Percentiles rank a stretch among this genome's conserved stretches.
Conservation (phyloP, 2,329 filamentous ascomycete species). For the Conoideocrella luteorostrata region DNA sequence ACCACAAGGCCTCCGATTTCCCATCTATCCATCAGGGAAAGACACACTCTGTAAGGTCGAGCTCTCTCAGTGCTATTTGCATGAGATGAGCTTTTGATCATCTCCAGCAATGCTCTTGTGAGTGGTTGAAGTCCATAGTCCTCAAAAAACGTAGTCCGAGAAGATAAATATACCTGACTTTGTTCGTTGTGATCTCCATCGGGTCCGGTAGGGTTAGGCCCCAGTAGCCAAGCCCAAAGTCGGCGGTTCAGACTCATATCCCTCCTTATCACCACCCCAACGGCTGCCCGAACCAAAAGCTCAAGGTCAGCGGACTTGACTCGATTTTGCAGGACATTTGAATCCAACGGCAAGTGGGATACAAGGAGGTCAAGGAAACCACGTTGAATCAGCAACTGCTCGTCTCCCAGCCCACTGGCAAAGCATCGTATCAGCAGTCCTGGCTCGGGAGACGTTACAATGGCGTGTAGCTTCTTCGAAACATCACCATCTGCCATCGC, state of each 20-base stretch:
- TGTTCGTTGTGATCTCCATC: constrained; percentile 43
- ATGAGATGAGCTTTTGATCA: constrained; percentile 52
- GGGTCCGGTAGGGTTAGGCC: constrained; percentile 55
- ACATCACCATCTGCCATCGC: constrained; percentile 10
- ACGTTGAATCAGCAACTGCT: constrained; percentile 85
- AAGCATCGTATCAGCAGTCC: constrained; percentile 88
- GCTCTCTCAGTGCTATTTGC: constrained; percentile 55
- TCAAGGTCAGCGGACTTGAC: constrained; percentile 73
- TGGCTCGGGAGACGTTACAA: constrained; percentile 84
- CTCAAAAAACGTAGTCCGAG: constrained; percentile 75
- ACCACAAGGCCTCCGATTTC: constrained; percentile 90
- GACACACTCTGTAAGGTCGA: constrained; percentile 80
- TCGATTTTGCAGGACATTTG: constrained; percentile 67
- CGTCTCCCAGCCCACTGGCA: constrained; percentile 78
- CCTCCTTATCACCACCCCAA: constrained; percentile 78
- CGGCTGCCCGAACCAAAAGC: constrained; percentile 72
- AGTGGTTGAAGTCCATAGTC: constrained; percentile 70
- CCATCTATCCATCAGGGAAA: constrained; percentile 97
- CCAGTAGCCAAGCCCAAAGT: constrained; percentile 93
- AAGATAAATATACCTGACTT: constrained; percentile 40
- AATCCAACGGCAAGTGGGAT: constrained; percentile 79
- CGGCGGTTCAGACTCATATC: constrained; percentile 96
- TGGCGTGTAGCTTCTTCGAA: constrained; percentile 45
- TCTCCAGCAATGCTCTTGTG: constrained; percentile 65
- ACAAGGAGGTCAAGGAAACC: constrained; percentile 92